Percentiles rank a stretch among this genome's conserved stretches.
Conservation (phyloP, 83 land plant genomes). For the Picea abies region DNA sequence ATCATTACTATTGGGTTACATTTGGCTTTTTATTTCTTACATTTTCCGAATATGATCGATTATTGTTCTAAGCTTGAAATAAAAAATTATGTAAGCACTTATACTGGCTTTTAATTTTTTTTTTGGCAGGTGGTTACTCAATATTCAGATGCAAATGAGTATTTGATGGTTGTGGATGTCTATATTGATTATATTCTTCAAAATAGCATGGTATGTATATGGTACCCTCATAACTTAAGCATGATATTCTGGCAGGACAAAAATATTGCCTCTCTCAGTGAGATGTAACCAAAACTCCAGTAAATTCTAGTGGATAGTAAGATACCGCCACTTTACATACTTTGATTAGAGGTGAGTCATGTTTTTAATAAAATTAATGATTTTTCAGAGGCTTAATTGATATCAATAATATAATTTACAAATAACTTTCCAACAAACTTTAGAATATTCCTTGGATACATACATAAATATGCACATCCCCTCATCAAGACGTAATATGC, state of each 20-base stretch:
- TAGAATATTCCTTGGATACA: background rate
- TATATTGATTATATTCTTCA: conserved; percentile 49
- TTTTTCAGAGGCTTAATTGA: too few relatives aligned
- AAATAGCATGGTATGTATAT: conserved; percentile 36
- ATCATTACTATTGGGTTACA: background rate
- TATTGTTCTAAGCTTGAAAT: background rate
- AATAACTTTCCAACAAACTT: background rate
- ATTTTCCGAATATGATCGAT: background rate
- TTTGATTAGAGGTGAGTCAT: too few relatives aligned
- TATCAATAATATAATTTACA: too few relatives aligned
- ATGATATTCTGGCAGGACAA: too few relatives aligned
- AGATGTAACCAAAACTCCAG: too few relatives aligned
- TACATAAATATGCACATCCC: background rate
- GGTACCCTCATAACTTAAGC: background rate
- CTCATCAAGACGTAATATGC: background rate
- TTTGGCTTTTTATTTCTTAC: background rate
- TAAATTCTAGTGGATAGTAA: too few relatives aligned
- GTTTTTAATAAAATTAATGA: too few relatives aligned
- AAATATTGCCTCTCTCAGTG: too few relatives aligned
- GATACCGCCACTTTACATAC: too few relatives aligned
- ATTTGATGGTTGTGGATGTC: conserved; percentile 48
- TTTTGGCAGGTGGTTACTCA: conserved; percentile 38
- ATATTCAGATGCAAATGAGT: conserved; percentile 30
- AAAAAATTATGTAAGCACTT: background rate
- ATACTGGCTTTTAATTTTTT: background rate